These are phyloP conservation scores for Phialocephala subalpina DNA, from an alignment of 2,329 filamentous ascomycete genomes.

Conservation along the genomic window DNA sequence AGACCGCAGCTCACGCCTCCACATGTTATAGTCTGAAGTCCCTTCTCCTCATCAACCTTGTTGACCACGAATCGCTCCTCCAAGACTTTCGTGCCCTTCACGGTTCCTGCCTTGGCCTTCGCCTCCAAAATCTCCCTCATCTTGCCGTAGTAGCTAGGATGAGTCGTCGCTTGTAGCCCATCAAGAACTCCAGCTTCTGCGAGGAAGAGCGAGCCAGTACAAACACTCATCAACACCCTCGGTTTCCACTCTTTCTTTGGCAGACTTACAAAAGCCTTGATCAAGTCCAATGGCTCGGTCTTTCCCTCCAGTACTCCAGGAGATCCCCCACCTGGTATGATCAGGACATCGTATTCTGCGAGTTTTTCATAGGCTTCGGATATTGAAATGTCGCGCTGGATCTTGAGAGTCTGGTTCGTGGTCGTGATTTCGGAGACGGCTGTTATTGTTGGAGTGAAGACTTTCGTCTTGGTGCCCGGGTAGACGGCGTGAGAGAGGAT, in stretches of 20 bases:
- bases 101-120: not conserved
- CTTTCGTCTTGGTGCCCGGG: constrained; percentile 44
- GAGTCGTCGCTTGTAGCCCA: constrained; percentile 80
- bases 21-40: constrained; percentile 76
- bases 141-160: constrained; percentile 77
- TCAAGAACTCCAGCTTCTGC: constrained; percentile 78
- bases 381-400: constrained; percentile 77
- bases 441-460: constrained; percentile 59
- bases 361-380: constrained; percentile 74
- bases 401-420: constrained; percentile 66
- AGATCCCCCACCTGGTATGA: constrained; percentile 74
- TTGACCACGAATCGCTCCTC: constrained; percentile 34
- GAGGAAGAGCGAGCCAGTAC: constrained; percentile 79
- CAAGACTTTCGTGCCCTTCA: constrained; percentile 19
- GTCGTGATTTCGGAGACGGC: constrained; percentile 47
- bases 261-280: constrained; percentile 77
- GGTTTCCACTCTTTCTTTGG: constrained; percentile 78
- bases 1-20: constrained; percentile 81
- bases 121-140: constrained; percentile 49
- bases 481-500: constrained; percentile 59
- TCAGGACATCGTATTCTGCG: constrained; percentile 71
- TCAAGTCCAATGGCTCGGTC: constrained; percentile 74
- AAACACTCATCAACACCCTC: constrained; percentile 79
- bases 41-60: constrained; percentile 35
- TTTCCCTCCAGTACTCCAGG: constrained; percentile 65